A percentile compares a stretch with the other conserved stretches of the same genome.
These are phyloP conservation scores for Platanthera guangdongensis DNA, from an alignment of 106 monocot genomes.

Conservation along the genomic window DNA sequence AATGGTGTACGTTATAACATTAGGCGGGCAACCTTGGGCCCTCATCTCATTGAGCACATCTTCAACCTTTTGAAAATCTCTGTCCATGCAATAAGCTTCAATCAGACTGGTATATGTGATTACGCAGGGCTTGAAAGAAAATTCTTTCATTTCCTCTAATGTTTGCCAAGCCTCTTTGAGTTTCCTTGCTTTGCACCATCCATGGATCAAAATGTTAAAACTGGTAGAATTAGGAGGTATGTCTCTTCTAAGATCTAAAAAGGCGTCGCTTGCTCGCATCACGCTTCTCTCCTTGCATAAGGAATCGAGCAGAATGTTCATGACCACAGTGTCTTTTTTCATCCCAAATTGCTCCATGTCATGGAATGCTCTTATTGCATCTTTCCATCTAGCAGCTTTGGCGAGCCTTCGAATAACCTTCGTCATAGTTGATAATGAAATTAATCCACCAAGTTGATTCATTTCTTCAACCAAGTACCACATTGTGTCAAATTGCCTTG, in stretches of 20 bases:
- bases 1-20: slow-evolving; percentile 82
- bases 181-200: slow-evolving; percentile 79
- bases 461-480: slow-evolving; percentile 63
- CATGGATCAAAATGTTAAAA: slow-evolving; percentile 73
- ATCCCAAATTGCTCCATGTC: slow-evolving; percentile 59
- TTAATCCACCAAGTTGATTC: slow-evolving; percentile 37
- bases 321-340: slow-evolving; percentile 45
- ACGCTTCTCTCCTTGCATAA: slow-evolving; percentile 84
- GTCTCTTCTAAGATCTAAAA: slow-evolving; percentile 35
- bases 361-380: slow-evolving; percentile 46
- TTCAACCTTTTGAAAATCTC: slow-evolving; percentile 47
- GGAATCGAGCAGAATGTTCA: slow-evolving; percentile 72
- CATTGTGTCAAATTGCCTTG: slow-evolving; percentile 73
- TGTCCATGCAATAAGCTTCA: slow-evolving; percentile 71
- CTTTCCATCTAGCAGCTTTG: slow-evolving; percentile 63
- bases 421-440: slow-evolving; percentile 54
- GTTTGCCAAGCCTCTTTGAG: slow-evolving; percentile 50
- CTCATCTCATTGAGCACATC: slow-evolving; percentile 58
- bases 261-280: slow-evolving; percentile 50
- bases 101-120: slow-evolving; percentile 70
- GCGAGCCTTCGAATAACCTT: slow-evolving; percentile 85
- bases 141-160: slow-evolving; percentile 59
- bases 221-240: slow-evolving; percentile 58
- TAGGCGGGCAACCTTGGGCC: slow-evolving; percentile 47
- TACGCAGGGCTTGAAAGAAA: slow-evolving; percentile 70